Evolutionary conservation across 2,329 filamentous ascomycete species (phyloP), one percentile per base, ranked within the genome.

Genomic region (Talaromyces amestolkiae): DNA sequence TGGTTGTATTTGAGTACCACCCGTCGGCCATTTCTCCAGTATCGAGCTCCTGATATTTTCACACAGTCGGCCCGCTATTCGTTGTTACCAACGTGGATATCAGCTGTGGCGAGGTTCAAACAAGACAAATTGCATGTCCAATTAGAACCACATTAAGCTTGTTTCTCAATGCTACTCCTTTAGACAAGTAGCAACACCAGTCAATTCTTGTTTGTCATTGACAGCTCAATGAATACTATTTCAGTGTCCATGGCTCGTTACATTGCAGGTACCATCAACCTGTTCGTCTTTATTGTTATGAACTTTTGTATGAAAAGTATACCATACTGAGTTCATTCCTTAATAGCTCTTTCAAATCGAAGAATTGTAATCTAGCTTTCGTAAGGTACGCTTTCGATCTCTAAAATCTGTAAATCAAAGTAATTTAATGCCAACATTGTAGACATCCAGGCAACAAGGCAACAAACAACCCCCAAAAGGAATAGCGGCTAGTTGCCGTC

Each of bases 401-500:
- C 4, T 31, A 31, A 31, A 31, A 31, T 4, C 27, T 31, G 53
- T 37, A 56, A 22, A 37, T 13, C 22, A 19, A 31, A 31, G 7
- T 31, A 31, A 31, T 4, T 6, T 31, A 31, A 31, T 6, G 51
- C 31, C 22, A 49, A 13, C 13, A n/a, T 51, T 53, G 11, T 33
- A 53, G 27, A 33, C 24, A 9, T 53, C 22, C 53, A 56, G 53
- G 53, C 53, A 56, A 56, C 33, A 24, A 56, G 53, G 53, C 53
- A 56, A 37, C 11, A 39, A 54, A 37, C 11, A 39, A 37, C 19
- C 53, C 53, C 6, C 8, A 37, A 37, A 37, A 17, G 53, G 53
- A 37, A 56, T 56, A 56, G 53, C n/a, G 53, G 53, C 10, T 39
- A 35, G 11, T 22, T 53, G 49, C 33, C 53, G 31, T 54, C 10